Conservation (phyloP, 2,329 filamentous ascomycete genomes). For the Hypocreales sp. region DNA sequence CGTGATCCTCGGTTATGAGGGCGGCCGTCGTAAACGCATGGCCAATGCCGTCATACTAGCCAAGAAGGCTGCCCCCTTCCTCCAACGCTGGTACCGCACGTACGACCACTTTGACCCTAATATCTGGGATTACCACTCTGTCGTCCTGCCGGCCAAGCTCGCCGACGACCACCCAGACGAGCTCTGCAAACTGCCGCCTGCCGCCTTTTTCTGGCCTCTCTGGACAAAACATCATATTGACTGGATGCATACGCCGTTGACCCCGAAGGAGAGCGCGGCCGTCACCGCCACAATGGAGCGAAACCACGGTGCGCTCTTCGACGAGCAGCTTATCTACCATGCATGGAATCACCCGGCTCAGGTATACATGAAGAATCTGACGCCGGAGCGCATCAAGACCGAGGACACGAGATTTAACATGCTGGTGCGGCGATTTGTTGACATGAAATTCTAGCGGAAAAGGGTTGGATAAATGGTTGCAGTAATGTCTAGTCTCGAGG, state of each 20-base stretch:
- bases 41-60: constrained; percentile 1
- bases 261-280: neutral
- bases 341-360: neutral
- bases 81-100: constrained; percentile 1
- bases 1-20: constrained; percentile 1
- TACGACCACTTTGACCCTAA: constrained; percentile 1
- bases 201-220: constrained; percentile 1
- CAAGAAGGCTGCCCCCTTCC: neutral
- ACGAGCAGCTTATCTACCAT: constrained; percentile 1
- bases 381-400: neutral
- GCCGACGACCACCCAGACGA: neutral
- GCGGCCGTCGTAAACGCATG: constrained; percentile 1
- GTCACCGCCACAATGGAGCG: neutral
- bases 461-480: too few relatives aligned
- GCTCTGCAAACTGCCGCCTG: neutral
- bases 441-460: too few relatives aligned
- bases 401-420: constrained; percentile 1
- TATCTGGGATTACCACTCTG: constrained; percentile 1
- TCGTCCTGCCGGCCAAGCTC: constrained; percentile 1
- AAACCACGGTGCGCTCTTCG: neutral
- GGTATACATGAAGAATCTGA: neutral
- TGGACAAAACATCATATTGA: neutral
- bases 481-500: too few relatives aligned
- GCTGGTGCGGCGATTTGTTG: neutral
- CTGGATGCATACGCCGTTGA: constrained; percentile 1